Evolutionary conservation across 2,329 filamentous ascomycete species (phyloP), one percentile per base, ranked within the genome.

Genomic region (Diplodia seriata): DNA sequence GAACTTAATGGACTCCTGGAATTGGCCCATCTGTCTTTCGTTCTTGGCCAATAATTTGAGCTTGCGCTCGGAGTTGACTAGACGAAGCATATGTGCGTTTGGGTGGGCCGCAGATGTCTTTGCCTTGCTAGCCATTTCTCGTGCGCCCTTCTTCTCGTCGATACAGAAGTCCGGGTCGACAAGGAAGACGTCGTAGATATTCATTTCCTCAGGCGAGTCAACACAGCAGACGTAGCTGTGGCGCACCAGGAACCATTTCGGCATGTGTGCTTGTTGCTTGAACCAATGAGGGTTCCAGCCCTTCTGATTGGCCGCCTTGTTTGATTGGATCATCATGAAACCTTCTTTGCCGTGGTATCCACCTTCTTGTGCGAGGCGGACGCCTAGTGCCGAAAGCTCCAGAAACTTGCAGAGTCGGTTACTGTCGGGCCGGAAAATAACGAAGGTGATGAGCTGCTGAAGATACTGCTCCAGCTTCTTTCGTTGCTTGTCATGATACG

Each of bases 341-440:
- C 95, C 96, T 80, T 99, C 96, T 79, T 99, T 99, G 69, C 95
- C 96, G 76, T 99, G 95, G 74, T 97, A 98, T 73, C 94, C 97
- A 33, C 93, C 94, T 79, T 99, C 96, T 0, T 94, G 93, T 29
- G 95, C 95, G 61, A 99, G 86, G 57, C 96, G 90, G 61, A 99
- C 93, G 26, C 95, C 95, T 5, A 99, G 85, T 0, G 96, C 94
- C 23, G 95, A 99, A 9, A 99, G 84, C 77, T 99, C 95, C 1
- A 99, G 83, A 77, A 99, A 99, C 71, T 96, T 95, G 81, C 95
- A 99, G 4, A 99, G 84, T 11, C 95, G 89, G 75, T 97, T 98
- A 80, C 93, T 97, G 79, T 98, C 94, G 7, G 95, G 90, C 55
- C 94, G 89, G 81, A 99, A 99, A 80, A 99, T 98, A 73, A 99